Base-by-base conservation (phyloP, 164 flowering plant species). In the Warburgia ugandensis region DNA sequence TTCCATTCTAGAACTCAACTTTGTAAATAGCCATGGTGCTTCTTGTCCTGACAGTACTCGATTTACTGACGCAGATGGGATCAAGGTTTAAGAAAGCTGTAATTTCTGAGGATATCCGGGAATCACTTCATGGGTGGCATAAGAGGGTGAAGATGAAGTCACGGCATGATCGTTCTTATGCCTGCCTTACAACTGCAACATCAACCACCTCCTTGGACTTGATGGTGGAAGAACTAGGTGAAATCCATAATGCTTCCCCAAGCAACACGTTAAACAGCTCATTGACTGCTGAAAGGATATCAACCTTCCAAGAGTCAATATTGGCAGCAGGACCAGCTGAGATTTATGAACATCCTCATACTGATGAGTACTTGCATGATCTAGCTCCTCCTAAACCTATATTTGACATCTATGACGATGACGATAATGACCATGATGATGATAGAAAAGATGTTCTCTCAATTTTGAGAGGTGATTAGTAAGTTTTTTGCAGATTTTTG, bases 21-120 rank as follows among this genome's bases (percentile, higher is more conserved):
- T 32, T 32, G 0, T 32, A 9, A 2, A 9, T 33, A 10, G 13
- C 41, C 41, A 38, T 38, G 10, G n/a, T 16, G 47, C n/a, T n/a
- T n/a, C n/a, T 13, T 44, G 47, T 21, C 26, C 29, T 44, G 47
- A 8, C 26, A 44, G 5, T 29, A 29, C 3, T 26, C 16, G 6
- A 6, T 5, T 50, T 41, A n/a, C 46, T 40, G 20, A 11, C 64
- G 61, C 39, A 88, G 94, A 84, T 88, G 97, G 91, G 94, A n/a
- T 78, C 91, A 3, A 79, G 53, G 58, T 75, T 71, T 52, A 83
- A 81, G 73, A 85, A 68, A 59, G 51, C 97, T 7, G 68, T 88
- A 13, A 60, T 88, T 16, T 58, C 89, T 10, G 84, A 88, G 56
- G 58, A 60, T 49, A 73, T 88, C 5, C 66, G 91, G 57, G 51